Evolutionary conservation across 1,139 yeast species (phyloP).

Genomic region (Geotrichum siamense): DNA sequence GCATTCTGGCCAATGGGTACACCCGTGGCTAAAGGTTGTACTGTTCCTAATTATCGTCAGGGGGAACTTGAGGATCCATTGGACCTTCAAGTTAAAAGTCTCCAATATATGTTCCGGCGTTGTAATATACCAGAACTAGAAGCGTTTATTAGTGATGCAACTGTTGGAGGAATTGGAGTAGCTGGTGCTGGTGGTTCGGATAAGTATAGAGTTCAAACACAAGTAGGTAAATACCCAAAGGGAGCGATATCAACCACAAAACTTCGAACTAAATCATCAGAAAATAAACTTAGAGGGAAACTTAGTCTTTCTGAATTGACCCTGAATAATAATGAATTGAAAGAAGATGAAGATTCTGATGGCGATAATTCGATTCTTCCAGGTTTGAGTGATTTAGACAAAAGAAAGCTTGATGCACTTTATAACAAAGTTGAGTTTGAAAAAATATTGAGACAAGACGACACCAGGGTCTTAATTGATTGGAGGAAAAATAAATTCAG

Average conservation of each 20-base stretch:
- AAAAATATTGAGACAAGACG: constrained; percentile 41
- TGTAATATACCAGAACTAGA: constrained; percentile 42
- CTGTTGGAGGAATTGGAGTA: constrained; percentile 17
- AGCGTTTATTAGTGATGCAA: constrained; percentile 26
- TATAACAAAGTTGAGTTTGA: constrained; percentile 46
- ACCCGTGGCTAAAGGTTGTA: neutral
- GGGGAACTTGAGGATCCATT: constrained; percentile 49
- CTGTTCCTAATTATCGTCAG: constrained; percentile 19
- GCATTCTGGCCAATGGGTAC: constrained; percentile 15
- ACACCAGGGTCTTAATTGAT: constrained; percentile 56
- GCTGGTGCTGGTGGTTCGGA: constrained; percentile 19
- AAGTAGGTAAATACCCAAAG: constrained; percentile 3
- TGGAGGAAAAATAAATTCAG: constrained; percentile 60
- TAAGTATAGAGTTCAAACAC: constrained; percentile 15
- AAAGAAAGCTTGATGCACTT: constrained; percentile 45
- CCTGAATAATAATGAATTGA: neutral
- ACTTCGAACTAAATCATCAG: neutral
- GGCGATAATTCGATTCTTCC: constrained; percentile 17
- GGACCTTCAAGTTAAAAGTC: constrained; percentile 52
- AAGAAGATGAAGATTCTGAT: neutral
- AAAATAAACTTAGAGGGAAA: constrained; percentile 6
- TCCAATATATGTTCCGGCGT: constrained; percentile 51
- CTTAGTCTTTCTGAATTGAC: constrained; percentile 11
- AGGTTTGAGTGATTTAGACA: constrained; percentile 25
- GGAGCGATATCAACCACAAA: neutral